Base-by-base conservation (phyloP, 257 asterid species). In the Craterostigma plantagineum region DNA sequence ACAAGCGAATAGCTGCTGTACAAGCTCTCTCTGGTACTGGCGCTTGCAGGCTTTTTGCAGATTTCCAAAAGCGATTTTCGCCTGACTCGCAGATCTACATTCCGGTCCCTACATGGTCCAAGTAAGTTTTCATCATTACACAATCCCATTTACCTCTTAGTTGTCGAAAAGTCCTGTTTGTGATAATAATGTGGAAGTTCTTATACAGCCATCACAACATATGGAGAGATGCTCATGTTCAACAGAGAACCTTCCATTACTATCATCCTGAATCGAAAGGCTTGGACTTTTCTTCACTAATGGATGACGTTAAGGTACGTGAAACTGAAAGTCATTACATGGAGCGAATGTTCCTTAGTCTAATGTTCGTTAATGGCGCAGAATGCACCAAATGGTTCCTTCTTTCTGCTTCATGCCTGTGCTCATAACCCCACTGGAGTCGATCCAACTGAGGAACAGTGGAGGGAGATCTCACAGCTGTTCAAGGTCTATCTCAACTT, bases 381-480 rank as follows among this genome's bases (percentile, higher is more conserved):
- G 98, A 79, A 72, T 68, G 98, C 98, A 33, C 98, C 95, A 50
- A 72, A 63, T 7, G 87, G 92, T 7, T 90, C 95, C 27, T 73
- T 90, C 67, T 90, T 90, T 53, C 68, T 90, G 63, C 98, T 90
- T 56, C 98, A 90, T 60, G 98, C 98, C 45, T 90, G 95, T 63
- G 98, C 98, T 48, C 98, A 90, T 61, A 90, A 90, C 69, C 95
- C 98, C 40, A 90, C 98, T 18, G 98, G 98, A 49, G 98, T 90
- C 37, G 98, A 90, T 66, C 95, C 95, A 46, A 55, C 94, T 3
- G 95, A 90, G 57, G 98, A 90, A 60, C 95, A 90, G 53, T 90
- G 98, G 98, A 77, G 56, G 56, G 98, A 90, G 64, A 90, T 90
- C 35, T 90, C 98, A 3, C 50, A 79, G 53, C 91, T 61, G 55